Conservation (phyloP, 108 stramenopile species). For the Thalassiosira profunda region DNA sequence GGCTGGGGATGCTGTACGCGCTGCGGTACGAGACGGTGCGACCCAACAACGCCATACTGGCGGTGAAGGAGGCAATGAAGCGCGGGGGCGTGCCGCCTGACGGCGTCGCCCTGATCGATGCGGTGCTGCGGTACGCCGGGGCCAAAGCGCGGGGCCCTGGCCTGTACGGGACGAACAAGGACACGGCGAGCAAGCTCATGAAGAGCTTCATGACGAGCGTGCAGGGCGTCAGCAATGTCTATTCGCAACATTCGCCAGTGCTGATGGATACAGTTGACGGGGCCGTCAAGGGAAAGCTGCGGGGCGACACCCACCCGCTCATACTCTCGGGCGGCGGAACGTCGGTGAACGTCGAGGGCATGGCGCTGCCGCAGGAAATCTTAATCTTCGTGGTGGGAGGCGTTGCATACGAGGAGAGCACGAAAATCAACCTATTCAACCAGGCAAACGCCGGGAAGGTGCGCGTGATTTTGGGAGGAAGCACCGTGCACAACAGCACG, state of each 20-base stretch:
- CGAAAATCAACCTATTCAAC: conserved; percentile 92
- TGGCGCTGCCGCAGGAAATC: conserved; percentile 75
- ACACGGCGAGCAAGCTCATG: conserved; percentile 88
- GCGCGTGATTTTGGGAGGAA: conserved; percentile 90
- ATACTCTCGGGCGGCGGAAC: conserved; percentile 50
- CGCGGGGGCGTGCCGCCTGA: conserved; percentile 92
- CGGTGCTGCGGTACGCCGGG: conserved; percentile 92
- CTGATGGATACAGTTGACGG: conserved; percentile 91
- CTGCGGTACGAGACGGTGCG: conserved; percentile 94
- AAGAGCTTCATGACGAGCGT: conserved; percentile 95
- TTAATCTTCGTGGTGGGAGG: conserved; percentile 97
- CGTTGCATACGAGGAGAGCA: conserved; percentile 97
- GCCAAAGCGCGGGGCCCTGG: conserved; percentile 84
- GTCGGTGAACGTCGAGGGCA: conserved; percentile 34
- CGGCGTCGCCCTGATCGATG: conserved; percentile 92
- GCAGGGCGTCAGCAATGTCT: conserved; percentile 97
- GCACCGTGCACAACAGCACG: conserved; percentile 95
- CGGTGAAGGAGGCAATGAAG: conserved; percentile 86
- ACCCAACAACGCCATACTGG: conserved; percentile 70
- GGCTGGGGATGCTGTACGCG: conserved; percentile 97
- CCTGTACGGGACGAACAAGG: conserved; percentile 85
- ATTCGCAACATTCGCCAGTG: conserved; percentile 97
- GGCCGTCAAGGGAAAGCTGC: conserved; percentile 89
- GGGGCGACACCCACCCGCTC: conserved; percentile 80
- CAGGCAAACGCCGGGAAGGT: conserved; percentile 62